These are phyloP conservation scores for Meyerozyma smithsonii DNA, from an alignment of 1,139 yeast species.

Conservation along the genomic window DNA sequence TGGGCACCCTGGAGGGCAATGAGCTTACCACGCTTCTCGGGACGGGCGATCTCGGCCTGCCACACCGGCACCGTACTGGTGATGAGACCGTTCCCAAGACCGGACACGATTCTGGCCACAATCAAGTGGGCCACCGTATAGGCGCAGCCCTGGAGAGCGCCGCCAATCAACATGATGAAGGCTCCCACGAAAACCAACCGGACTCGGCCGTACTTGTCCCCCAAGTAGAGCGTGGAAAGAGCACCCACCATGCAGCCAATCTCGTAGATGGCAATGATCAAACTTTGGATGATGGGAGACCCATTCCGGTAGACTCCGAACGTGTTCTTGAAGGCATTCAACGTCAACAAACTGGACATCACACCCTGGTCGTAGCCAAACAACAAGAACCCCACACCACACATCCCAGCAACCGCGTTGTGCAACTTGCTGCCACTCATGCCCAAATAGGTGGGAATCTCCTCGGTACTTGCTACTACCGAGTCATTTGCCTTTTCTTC, in stretches of 20 bases:
- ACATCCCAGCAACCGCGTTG: constrained; percentile 1
- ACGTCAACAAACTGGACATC: constrained; percentile 6
- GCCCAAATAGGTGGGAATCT: background rate
- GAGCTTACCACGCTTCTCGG: constrained; percentile 29
- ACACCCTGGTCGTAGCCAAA: constrained; percentile 11
- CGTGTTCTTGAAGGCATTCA: constrained; percentile 1
- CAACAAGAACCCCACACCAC: constrained; percentile 8
- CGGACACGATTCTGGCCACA: constrained; percentile 40
- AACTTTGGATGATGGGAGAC: constrained; percentile 1
- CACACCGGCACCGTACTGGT: constrained; percentile 38
- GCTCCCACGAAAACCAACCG: constrained; percentile 29
- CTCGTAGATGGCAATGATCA: constrained; percentile 17
- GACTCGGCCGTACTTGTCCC: constrained; percentile 31
- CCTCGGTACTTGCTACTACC: background rate
- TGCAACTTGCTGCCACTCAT: constrained; percentile 1
- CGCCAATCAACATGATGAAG: constrained; percentile 32
- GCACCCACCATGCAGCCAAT: constrained; percentile 35
- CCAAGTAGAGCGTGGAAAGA: constrained; percentile 29
- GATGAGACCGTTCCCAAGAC: constrained; percentile 37
- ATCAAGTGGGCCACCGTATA: constrained; percentile 28
- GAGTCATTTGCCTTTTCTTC: background rate
- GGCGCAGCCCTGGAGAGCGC: constrained; percentile 31
- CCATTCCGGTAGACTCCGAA: background rate
- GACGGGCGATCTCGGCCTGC: constrained; percentile 35
- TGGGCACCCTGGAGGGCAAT: constrained; percentile 34